Base-by-base conservation (phyloP, 2,329 filamentous ascomycete genomes). In the Fusarium bactridioides region DNA sequence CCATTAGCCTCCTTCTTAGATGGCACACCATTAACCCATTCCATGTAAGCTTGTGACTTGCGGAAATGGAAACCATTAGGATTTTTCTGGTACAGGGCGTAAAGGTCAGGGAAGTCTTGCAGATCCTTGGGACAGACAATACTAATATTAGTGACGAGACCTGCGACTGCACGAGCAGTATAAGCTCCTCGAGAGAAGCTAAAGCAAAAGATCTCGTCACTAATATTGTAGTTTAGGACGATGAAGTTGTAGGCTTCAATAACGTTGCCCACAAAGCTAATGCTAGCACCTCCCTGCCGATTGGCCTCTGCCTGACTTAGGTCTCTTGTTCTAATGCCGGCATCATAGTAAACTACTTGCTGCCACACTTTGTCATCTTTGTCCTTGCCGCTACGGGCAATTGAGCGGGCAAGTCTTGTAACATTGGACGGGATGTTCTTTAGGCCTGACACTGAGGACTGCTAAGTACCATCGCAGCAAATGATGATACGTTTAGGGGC, bases 381-480 rank as follows among this genome's bases (percentile, higher is more conserved):
- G 19, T 76, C 76, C 13, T 74, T 74, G 12, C 67, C 70, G 15
- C 67, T 61, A 18, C 72, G 75, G 29, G 72, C 67, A 48, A 82
- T 66, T 4, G 77, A 78, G 35, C 80, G 76, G 19, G 78, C 77
- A 11, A 82, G 72, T 21, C 80, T 79, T 33, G 78, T 78, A 15
- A 82, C 81, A 33, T 82, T 82, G 18, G 79, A 79, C 2, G 79
- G 75, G 53, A 76, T 69, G 33, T 74, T 73, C 45, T 72, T 74
- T 21, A 75, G 73, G 16, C 78, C 76, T 13, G 74, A 75, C 27
- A 75, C 74, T 10, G 69, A 69, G 5, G 57, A 70, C 58, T 80
- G 80, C 80, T 79, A 82, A 12, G 80, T 81, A 21, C 80, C 81
- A 60, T 83, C 81, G 38, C 80, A 82, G 64, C 81, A 83, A 47